phyloP scores from a whole-genome alignment of 2,329 filamentous ascomycete species.

The Fusarium oligoseptatum region DNA sequence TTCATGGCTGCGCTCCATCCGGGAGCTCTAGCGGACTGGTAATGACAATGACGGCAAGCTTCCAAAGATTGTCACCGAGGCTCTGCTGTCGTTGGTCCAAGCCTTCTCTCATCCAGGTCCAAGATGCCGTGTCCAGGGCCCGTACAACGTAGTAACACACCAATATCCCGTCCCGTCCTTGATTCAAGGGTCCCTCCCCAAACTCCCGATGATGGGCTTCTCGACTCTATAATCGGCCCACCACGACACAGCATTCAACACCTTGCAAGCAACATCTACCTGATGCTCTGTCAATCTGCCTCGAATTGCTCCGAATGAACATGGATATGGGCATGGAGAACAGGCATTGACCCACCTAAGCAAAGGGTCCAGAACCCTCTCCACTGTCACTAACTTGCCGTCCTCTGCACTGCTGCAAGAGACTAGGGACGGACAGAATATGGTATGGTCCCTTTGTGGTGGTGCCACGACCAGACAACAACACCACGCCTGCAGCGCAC shows the following conservation, averaged over 20 bases:
- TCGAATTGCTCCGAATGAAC: slow-evolving; percentile 2
- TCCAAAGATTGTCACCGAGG: not conserved
- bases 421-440: slow-evolving; percentile 8
- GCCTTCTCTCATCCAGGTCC: slow-evolving; percentile 5
- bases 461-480: slow-evolving; percentile 39
- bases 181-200: slow-evolving; percentile 19
- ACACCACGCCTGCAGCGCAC: slow-evolving; percentile 41
- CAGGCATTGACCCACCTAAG: slow-evolving; percentile 25
- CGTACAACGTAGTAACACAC: not conserved
- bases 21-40: not conserved
- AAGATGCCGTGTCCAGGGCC: slow-evolving; percentile 5
- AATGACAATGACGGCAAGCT: slow-evolving; percentile 38
- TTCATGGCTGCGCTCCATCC: slow-evolving; percentile 8
- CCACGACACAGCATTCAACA: not conserved
- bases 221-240: slow-evolving; percentile 25
- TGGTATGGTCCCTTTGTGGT: slow-evolving; percentile 21
- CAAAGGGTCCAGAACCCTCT: slow-evolving; percentile 36
- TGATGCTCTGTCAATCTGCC: slow-evolving; percentile 13
- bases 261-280: not conserved
- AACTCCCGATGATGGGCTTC: slow-evolving; percentile 22
- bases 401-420: not conserved
- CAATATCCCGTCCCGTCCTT: slow-evolving; percentile 6
- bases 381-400: slow-evolving; percentile 7
- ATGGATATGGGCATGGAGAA: slow-evolving; percentile 9
- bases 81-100: not conserved